phyloP scores from a whole-genome alignment of 257 asterid species.

The Phtheirospermum japonicum region DNA sequence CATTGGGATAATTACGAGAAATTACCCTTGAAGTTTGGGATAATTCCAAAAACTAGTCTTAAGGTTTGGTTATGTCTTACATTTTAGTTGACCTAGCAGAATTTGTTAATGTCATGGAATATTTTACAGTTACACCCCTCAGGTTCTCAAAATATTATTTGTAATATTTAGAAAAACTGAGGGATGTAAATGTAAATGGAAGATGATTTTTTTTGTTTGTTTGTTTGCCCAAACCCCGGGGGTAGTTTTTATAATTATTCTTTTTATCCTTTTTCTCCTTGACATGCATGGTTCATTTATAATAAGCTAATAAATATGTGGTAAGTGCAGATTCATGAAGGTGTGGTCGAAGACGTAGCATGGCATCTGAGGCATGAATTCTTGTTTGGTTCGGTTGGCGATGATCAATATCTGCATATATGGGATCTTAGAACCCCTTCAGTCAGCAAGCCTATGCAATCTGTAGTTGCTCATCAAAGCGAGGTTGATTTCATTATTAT shows the following conservation, averaged over 20 bases:
- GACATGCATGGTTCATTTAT: slow-evolving; percentile 18
- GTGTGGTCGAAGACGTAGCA: slow-evolving; percentile 85
- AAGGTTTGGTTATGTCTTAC: no score
- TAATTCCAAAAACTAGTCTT: no score
- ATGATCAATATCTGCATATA: slow-evolving; percentile 64
- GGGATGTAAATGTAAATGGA: not conserved
- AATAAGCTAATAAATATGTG: slow-evolving; percentile 12
- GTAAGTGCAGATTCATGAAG: slow-evolving; percentile 59
- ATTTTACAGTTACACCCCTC: not conserved
- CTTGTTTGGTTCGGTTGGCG: slow-evolving; percentile 84
- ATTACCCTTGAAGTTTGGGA: no score
- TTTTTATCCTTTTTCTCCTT: not conserved
- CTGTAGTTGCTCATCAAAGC: slow-evolving; percentile 81
- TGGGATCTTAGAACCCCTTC: slow-evolving; percentile 71
- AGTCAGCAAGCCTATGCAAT: slow-evolving; percentile 57
- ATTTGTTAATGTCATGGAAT: no score
- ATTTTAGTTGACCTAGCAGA: no score
- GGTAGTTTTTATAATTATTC: no score
- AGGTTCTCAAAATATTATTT: not conserved
- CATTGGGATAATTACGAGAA: not conserved
- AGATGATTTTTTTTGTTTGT: no score
- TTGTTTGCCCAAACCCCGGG: no score
- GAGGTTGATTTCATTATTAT: slow-evolving; percentile 45
- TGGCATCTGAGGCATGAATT: slow-evolving; percentile 85
- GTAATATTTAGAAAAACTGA: not conserved